These are phyloP conservation scores for Geotrichum siamense DNA, from an alignment of 1,139 yeast species.

Conservation along the genomic window DNA sequence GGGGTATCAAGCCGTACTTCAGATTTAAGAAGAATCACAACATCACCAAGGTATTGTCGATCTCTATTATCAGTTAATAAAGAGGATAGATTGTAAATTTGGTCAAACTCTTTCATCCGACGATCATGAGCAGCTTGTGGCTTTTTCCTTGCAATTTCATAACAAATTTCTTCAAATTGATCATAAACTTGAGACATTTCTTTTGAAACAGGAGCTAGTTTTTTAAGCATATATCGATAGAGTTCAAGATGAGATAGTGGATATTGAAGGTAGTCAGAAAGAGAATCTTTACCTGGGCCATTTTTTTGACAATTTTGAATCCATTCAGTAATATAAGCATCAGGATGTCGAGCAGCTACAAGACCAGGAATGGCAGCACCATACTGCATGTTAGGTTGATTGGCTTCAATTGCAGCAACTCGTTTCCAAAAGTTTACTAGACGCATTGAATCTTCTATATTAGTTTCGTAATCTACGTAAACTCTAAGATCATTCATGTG, in stretches of 20 bases:
- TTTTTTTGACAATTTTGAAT: slow-evolving; percentile 18
- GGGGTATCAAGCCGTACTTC: slow-evolving; percentile 14
- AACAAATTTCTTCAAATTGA: slow-evolving; percentile 12
- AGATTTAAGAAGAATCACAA: slow-evolving; percentile 10
- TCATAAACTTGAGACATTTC: background rate
- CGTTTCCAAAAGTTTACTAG: slow-evolving; percentile 17
- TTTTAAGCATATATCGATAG: slow-evolving; percentile 8
- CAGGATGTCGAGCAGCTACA: slow-evolving; percentile 24
- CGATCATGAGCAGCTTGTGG: slow-evolving; percentile 15
- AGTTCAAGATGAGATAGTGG: slow-evolving; percentile 19
- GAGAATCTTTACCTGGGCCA: slow-evolving; percentile 20
- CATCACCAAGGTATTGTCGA: slow-evolving; percentile 17
- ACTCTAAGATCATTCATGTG: slow-evolving; percentile 19
- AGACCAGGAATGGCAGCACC: slow-evolving; percentile 19
- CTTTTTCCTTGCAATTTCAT: slow-evolving; percentile 15
- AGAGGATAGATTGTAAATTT: slow-evolving; percentile 5
- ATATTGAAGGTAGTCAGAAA: slow-evolving; percentile 24
- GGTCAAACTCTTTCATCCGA: slow-evolving; percentile 15
- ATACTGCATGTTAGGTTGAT: slow-evolving; percentile 17
- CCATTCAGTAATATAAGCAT: slow-evolving; percentile 27
- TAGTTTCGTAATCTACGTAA: slow-evolving; percentile 19
- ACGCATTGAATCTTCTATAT: slow-evolving; percentile 15
- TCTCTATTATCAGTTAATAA: background rate
- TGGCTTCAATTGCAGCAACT: slow-evolving; percentile 16
- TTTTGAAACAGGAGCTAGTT: slow-evolving; percentile 7